Percentiles rank a stretch among this genome's conserved stretches.
These are phyloP conservation scores for Phytophthora fragariaefolia DNA, from an alignment of 352 stramenopile species.

Conservation along the genomic window DNA sequence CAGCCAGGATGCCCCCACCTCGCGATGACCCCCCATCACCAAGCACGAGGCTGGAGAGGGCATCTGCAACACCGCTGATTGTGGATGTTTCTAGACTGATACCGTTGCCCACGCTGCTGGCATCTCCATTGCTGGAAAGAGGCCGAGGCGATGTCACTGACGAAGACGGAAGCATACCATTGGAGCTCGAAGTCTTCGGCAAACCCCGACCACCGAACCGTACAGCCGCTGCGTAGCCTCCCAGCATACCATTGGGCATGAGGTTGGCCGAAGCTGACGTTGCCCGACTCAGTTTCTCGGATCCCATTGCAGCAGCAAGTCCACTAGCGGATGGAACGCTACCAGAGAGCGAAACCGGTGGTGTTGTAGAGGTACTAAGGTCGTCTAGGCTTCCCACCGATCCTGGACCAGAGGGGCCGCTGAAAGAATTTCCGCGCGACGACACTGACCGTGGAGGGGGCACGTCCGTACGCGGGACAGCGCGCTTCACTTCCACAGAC, in stretches of 20 bases:
- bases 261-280: constrained; percentile 41
- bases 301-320: constrained; percentile 39
- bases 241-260: constrained; percentile 59
- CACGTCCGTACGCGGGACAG: constrained; percentile 84
- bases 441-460: constrained; percentile 77
- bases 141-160: constrained; percentile 40
- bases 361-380: constrained; percentile 58
- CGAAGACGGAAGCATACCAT: constrained; percentile 40
- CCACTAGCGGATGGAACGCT: constrained; percentile 47
- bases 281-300: constrained; percentile 35
- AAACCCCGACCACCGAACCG: constrained; percentile 64
- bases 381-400: constrained; percentile 81
- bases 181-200: constrained; percentile 47
- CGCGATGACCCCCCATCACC: constrained; percentile 47
- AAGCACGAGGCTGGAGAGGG: constrained; percentile 72
- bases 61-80: constrained; percentile 62
- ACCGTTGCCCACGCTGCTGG: constrained; percentile 35
- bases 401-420: constrained; percentile 71
- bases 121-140: constrained; percentile 39
- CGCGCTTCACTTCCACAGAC: constrained; percentile 89
- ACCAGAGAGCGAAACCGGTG: constrained; percentile 68
- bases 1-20: constrained; percentile 23
- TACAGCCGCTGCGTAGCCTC: constrained; percentile 84
- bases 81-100: constrained; percentile 46
- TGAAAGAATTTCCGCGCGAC: constrained; percentile 78